Conservation (phyloP, 1,139 yeast species). For the Hansenula lynferdii region DNA sequence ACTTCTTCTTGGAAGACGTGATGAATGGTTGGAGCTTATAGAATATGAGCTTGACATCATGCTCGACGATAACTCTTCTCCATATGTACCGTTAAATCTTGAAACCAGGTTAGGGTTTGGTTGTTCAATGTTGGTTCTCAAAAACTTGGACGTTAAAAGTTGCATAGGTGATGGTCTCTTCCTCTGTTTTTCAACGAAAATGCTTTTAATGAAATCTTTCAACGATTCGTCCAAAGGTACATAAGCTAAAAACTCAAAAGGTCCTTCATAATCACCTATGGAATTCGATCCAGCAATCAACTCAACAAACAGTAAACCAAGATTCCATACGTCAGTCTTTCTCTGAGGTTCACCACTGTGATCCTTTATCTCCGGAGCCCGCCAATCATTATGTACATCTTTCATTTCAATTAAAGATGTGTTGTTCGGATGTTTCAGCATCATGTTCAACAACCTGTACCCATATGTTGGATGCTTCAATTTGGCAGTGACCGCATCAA, state of each 20-base stretch:
- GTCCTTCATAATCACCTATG: constrained; percentile 48
- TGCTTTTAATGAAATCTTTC: constrained; percentile 59
- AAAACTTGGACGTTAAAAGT: constrained; percentile 73
- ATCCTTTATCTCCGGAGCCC: constrained; percentile 67
- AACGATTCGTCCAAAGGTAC: constrained; percentile 50
- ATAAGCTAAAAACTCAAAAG: constrained; percentile 53
- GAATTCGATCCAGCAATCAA: constrained; percentile 64
- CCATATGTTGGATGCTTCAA: constrained; percentile 72
- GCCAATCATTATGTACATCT: constrained; percentile 43
- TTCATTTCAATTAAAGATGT: constrained; percentile 19
- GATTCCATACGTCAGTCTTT: constrained; percentile 89
- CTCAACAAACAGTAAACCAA: constrained; percentile 75
- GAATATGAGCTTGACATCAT: constrained; percentile 14
- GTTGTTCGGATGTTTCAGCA: constrained; percentile 42
- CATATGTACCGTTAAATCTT: constrained; percentile 9
- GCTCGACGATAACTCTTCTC: constrained; percentile 9
- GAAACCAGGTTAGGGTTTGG: constrained; percentile 21
- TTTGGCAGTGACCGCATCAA: constrained; percentile 56
- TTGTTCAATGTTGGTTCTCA: constrained; percentile 59
- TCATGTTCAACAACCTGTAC: constrained; percentile 57
- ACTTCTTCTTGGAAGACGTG: constrained; percentile 30
- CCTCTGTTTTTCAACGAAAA: constrained; percentile 62
- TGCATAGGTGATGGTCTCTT: constrained; percentile 82
- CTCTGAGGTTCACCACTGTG: constrained; percentile 51
- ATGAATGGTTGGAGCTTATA: constrained; percentile 19